Evolutionary conservation across 2,329 filamentous ascomycete genomes (phyloP), one percentile per base, ranked within the genome.

Genomic region (Bipolaris oryzae): DNA sequence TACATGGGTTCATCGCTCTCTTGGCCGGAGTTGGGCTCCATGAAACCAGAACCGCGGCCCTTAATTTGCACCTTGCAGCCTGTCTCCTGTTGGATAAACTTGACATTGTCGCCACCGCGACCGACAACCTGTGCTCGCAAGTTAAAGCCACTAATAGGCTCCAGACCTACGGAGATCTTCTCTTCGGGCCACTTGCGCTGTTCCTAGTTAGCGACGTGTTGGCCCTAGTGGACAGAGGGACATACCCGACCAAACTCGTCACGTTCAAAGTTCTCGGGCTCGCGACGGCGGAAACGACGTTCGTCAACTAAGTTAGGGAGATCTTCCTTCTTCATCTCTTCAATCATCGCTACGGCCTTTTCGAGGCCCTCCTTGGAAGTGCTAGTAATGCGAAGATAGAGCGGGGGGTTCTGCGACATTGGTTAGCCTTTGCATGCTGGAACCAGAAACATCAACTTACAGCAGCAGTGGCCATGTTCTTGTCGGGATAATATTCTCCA

Each of bases 161-260:
- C 95, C 55, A 99, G 87, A 61, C 88, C 87, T 67, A 99, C 93
- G 1, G 92, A 89, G 47, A 99, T 96, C 69, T 90, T 92, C 79
- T 97, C 92, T 73, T 98, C 95, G 1, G 95, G 94, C 95, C 95
- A 99, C 91, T 98, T 99, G 66, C 93, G 92, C 92, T 96, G 65
- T 31, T 20, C 39, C 23, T 44, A 47, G 61, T 78, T 55, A 77
- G 70, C 55, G 53, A 42, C 16, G 50, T 44, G 21, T 20, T 42
- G 13, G 43, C n/a, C 16, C 15, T 28, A 0, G 10, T 15, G 25
- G n/a, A 46, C n/a, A 34, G 28, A 35, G 18, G 16, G 33, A 37
- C 83, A 73, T 86, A 96, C 92, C 71, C 94, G 87, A 64, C 93
- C 94, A 75, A 89, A 92, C 73, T 96, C 92, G 71, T 97, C 94